These are phyloP conservation scores for Quercus alba DNA, from an alignment of 306 rosid genomes.

Conservation along the genomic window DNA sequence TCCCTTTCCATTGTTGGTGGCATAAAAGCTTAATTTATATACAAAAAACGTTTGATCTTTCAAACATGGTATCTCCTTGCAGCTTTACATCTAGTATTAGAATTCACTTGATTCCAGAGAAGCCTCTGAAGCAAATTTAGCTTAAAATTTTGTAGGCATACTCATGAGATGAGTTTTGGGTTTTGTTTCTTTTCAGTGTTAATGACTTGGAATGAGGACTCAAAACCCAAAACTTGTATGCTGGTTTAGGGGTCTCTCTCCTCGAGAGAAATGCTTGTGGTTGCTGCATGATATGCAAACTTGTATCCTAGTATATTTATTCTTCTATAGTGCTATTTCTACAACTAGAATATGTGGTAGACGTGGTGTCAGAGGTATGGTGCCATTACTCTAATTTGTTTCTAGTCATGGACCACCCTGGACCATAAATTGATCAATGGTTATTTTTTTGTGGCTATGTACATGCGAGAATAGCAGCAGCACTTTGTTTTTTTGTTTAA, in stretches of 20 bases:
- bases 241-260: not conserved
- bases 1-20: slow-evolving; percentile 25
- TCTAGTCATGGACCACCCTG: slow-evolving; percentile 31
- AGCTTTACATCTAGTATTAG: slow-evolving; percentile 1
- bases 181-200: not conserved
- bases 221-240: not conserved
- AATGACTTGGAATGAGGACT: not conserved
- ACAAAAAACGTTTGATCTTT: slow-evolving; percentile 29
- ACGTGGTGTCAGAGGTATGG: not conserved
- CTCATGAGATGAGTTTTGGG: not conserved
- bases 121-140: not conserved
- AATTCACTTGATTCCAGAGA: not conserved
- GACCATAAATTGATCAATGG: not conserved
- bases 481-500: not conserved
- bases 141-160: not conserved
- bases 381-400: not conserved
- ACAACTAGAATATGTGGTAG: not conserved
- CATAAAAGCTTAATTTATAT: slow-evolving; percentile 33
- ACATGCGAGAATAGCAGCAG: not conserved
- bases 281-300: not conserved
- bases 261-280: not conserved
- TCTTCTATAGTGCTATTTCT: not conserved
- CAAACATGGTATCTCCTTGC: slow-evolving; percentile 7
- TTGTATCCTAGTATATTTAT: not conserved
- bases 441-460: not conserved